A percentile compares a stretch with the other conserved stretches of the same genome.
Conservation (phyloP, 1,139 yeast species). For the Magnusiomyces paraingens region DNA sequence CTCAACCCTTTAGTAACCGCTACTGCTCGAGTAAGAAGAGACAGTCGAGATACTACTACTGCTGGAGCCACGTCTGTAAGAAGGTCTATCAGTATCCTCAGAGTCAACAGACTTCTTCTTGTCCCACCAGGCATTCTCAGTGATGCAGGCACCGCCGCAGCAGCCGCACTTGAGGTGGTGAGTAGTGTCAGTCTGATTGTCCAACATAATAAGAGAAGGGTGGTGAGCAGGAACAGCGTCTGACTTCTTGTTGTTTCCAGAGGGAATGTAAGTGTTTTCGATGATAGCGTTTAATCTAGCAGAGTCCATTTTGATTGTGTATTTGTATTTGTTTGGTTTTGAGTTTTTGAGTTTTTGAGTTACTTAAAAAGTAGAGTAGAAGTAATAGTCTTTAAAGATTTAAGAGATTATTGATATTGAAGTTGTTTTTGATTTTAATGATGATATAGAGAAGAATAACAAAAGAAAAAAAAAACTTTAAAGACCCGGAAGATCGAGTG, state of each 20-base stretch:
- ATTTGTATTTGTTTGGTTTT: constrained; percentile 5
- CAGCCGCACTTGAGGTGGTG: constrained; percentile 45
- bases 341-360: background rate
- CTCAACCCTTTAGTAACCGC: background rate
- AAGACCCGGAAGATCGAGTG: background rate
- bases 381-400: background rate
- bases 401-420: background rate
- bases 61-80: constrained; percentile 6
- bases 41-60: constrained; percentile 11
- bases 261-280: constrained; percentile 42
- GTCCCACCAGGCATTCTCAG: constrained; percentile 43
- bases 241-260: constrained; percentile 20
- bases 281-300: constrained; percentile 35
- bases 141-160: constrained; percentile 42
- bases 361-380: background rate
- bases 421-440: background rate
- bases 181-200: constrained; percentile 40
- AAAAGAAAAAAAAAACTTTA: background rate
- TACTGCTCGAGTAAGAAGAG: constrained; percentile 2
- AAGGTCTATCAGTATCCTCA: background rate
- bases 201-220: constrained; percentile 23
- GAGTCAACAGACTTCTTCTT: constrained; percentile 13
- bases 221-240: constrained; percentile 19
- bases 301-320: constrained; percentile 37
- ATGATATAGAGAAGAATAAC: background rate